Evolutionary conservation across 768 basidiomycete genomes (phyloP), one percentile per base, ranked within the genome.

Genomic region (Termitomyces heimii): DNA sequence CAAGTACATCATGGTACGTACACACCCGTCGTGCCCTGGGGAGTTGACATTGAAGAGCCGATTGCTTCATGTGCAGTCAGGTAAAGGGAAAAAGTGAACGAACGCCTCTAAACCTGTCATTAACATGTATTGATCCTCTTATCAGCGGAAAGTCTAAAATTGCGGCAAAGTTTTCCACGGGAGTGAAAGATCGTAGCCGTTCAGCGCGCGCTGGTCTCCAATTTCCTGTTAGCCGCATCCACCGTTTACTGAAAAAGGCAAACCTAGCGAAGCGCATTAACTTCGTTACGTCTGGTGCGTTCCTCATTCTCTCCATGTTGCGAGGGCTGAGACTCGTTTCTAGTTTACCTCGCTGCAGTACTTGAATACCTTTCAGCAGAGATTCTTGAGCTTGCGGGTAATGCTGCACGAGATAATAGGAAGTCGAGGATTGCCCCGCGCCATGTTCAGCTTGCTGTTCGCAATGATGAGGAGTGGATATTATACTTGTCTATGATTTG

Each of bases 341-440:
- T 56, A 86, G 92, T 92, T 50, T 92, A 91, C 72, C 82, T 92
- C 57, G 85, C 90, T 57, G 89, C 89, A 52, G 91, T 93, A 54
- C 80, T 94, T 28, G 92, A 94, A 71, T 94, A 94, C 70, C 81
- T 94, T 37, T 82, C 85, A 6, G 92, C 92, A 29, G 92, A 94
- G 71, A 85, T 94, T 66, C 81, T 93, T 53, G 92, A 94, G 71
- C 77, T 93, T 45, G 89, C 92, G 54, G 92, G 92, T 5, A 85
- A 84, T 65, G 82, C 84, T 35, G 88, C 89, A 49, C 82, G 85
- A 59, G 88, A 91, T 67, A 85, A 89, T 77, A 88, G 89, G 76
- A 90, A 89, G 77, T 80, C 82, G 60, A 84, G 89, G 74, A 92
- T 93, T 62, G 84, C 87, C 20, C 92, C 92, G 74, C 83, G 91